Evolutionary conservation across 1,139 yeast genomes (phyloP).

Genomic region (Magnusiomyces paraingens): DNA sequence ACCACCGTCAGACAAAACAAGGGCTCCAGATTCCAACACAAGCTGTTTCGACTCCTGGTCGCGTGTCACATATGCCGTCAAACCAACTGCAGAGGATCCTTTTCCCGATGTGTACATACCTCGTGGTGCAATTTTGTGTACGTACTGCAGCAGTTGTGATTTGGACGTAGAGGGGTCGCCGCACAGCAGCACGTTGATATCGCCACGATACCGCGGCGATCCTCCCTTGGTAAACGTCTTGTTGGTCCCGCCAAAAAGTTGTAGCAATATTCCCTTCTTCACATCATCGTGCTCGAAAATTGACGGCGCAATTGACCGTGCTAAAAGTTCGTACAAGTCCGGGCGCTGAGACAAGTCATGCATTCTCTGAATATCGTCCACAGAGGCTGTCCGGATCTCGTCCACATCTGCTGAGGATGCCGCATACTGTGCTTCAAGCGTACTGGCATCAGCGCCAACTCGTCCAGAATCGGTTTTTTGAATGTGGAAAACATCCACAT

Average conservation of each 20-base stretch:
- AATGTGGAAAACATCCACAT: conserved; percentile 88
- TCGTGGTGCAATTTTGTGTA: conserved; percentile 94
- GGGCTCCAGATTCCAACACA: conserved; percentile 93
- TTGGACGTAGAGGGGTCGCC: conserved; percentile 99
- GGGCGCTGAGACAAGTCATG: conserved; percentile 55
- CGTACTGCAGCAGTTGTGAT: conserved; percentile 88
- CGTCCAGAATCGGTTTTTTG: conserved; percentile 79
- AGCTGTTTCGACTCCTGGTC: conserved; percentile 90
- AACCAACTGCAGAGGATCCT: conserved; percentile 98
- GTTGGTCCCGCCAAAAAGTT: conserved; percentile 92
- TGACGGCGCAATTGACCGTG: conserved; percentile 92
- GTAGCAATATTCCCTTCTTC: conserved; percentile 87
- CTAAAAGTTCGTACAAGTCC: conserved; percentile 80
- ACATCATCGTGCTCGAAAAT: conserved; percentile 95
- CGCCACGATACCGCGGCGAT: conserved; percentile 79
- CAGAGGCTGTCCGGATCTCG: conserved; percentile 61
- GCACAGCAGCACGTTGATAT: conserved; percentile 79
- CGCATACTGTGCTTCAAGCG: conserved; percentile 33
- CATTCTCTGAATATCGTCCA: conserved; percentile 62
- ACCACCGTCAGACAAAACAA: conserved; percentile 96
- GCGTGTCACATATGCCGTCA: conserved; percentile 93
- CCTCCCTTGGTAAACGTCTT: conserved; percentile 88
- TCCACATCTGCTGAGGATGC: conserved; percentile 16
- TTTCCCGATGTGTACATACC: conserved; percentile 98
- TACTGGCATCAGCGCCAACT: conserved; percentile 72